Base-by-base conservation (phyloP, 805 yeast genomes). In the Nakazawaea pomicola region DNA sequence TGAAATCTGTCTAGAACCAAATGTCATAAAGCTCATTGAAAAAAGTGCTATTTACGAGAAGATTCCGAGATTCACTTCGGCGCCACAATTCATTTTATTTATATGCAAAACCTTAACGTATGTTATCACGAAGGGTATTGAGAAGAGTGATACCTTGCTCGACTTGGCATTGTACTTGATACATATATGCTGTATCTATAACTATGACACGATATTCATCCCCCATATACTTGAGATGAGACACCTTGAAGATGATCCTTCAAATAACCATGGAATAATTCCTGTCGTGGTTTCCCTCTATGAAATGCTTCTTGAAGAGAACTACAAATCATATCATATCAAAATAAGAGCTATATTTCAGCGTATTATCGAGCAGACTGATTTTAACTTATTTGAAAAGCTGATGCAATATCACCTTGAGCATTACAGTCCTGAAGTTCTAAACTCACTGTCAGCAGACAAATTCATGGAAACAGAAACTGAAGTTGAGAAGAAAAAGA, bases 91-190 rank as follows among this genome's bases (percentile, higher is more conserved):
- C 52, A 62, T 74, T 1, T 62, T 67, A 14, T 78, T 82, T 45
- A 45, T 83, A 36, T 68, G 71, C 30, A 69, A 67, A 18, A 67
- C 81, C 0, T 52, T 81, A 33, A 57, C 60, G 5, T 76, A 62
- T 48, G 57, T 69, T 19, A 43, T 49, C 4, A 42, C 47, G 4
- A 61, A 59, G 12, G 65, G 67, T 1, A 49, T 60, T 8, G 67
- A 70, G 25, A 69, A 71, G 20, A 45, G 56, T 14, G 96, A 87
- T 14, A 65, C 74, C 0, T 56, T 87, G 9, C 51, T 85, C 17
- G 78, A 75, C 19, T 67, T 81, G 1, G 55, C 74, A 0, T 64
- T 89, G 6, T 89, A 88, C 51, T 61, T 90, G 40, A 65, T 86
- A 21, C 93, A 88, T 52, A 65, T 83, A 27, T 78, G 79, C 14